These are phyloP conservation scores for Teunomyces tritomae DNA, from an alignment of 805 yeast genomes.

Conservation along the genomic window DNA sequence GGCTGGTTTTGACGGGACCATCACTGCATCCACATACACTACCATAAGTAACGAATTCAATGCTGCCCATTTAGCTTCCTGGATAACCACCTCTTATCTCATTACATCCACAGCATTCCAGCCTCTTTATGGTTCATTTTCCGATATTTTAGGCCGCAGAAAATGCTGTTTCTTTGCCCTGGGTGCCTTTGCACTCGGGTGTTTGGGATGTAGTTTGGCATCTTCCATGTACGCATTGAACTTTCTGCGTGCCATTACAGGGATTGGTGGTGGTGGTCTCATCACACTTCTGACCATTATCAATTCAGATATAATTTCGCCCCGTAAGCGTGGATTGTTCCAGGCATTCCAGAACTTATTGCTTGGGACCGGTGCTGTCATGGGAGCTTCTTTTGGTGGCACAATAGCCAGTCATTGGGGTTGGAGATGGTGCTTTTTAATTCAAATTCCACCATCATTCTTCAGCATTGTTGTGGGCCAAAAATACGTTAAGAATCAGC, in stretches of 20 bases:
- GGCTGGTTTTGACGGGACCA: conserved; percentile 47
- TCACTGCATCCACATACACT: conserved; percentile 48
- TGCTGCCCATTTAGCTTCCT: conserved; percentile 34
- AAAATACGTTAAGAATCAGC: conserved; percentile 26
- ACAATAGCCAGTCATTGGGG: conserved; percentile 49
- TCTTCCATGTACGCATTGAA: conserved; percentile 24
- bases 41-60: conserved; percentile 42
- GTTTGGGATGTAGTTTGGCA: conserved; percentile 35
- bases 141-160: conserved; percentile 38
- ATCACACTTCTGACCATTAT: conserved; percentile 36
- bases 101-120: conserved; percentile 42
- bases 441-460: conserved; percentile 53
- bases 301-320: conserved; percentile 36
- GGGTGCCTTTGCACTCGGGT: conserved; percentile 30
- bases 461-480: conserved; percentile 35
- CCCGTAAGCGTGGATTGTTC: conserved; percentile 36
- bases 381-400: conserved; percentile 69
- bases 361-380: conserved; percentile 48
- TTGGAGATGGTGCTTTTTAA: conserved; percentile 63
- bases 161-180: conserved; percentile 34
- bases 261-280: conserved; percentile 44
- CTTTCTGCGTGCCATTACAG: conserved; percentile 35
- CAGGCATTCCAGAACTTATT: conserved; percentile 40
- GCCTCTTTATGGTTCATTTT: conserved; percentile 40
- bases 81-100: conserved; percentile 43